Percentiles rank a stretch among this genome's conserved stretches.
These are phyloP conservation scores for Fistulina hepatica DNA, from an alignment of 1,284 basidiomycete species.

Conservation along the genomic window DNA sequence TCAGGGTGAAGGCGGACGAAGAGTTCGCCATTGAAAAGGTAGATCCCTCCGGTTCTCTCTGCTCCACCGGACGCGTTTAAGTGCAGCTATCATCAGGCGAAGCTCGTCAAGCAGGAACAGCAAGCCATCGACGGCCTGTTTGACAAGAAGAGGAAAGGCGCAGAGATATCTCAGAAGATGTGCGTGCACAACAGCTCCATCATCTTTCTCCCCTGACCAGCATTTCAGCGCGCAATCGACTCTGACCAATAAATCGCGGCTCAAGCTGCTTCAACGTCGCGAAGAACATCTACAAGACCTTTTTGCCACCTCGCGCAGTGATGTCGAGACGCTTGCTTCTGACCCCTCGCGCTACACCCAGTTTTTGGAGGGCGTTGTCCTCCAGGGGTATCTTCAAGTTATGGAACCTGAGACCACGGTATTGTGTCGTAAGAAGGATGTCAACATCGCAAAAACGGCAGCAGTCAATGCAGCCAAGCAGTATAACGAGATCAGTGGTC, in stretches of 20 bases:
- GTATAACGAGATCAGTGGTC: conserved; percentile 72
- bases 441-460: conserved; percentile 44
- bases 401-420: conserved; percentile 63
- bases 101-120: conserved; percentile 90
- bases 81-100: conserved; percentile 54
- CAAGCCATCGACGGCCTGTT: conserved; percentile 84
- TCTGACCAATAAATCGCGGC: conserved; percentile 90
- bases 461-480: conserved; percentile 48
- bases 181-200: conserved; percentile 30
- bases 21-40: conserved; percentile 98
- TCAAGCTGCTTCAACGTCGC: conserved; percentile 82
- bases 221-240: conserved; percentile 83
- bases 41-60: conserved; percentile 4
- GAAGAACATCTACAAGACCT: conserved; percentile 90
- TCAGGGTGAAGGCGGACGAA: conserved; percentile 92
- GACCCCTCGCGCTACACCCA: conserved; percentile 67
- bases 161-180: conserved; percentile 93
- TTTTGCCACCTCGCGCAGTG: conserved; percentile 66
- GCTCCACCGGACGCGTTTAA: not conserved
- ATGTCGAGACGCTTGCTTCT: conserved; percentile 53
- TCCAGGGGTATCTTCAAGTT: conserved; percentile 66
- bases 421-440: conserved; percentile 54
- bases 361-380: conserved; percentile 71
- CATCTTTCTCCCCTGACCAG: not conserved
- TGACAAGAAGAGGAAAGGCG: conserved; percentile 91